Conservation (phyloP, 345 rosid species). For the Kandelia obovata region DNA sequence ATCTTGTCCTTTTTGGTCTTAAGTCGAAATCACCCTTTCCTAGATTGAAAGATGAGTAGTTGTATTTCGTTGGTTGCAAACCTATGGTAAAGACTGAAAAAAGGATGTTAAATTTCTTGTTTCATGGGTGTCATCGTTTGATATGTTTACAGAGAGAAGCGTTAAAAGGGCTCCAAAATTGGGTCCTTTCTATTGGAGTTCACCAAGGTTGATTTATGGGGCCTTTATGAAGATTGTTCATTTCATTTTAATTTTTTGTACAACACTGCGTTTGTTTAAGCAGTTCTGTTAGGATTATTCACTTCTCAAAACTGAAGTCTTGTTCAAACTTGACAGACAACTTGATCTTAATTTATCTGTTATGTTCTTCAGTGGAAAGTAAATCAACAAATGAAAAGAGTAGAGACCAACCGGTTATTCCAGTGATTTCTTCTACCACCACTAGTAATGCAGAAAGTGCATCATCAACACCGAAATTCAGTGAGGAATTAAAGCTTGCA, state of each 20-base stretch:
- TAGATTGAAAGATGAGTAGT: background rate
- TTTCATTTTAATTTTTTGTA: background rate
- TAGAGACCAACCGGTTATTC: conserved; percentile 18
- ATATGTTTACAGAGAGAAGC: background rate
- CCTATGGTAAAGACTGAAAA: background rate
- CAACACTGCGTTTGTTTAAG: background rate
- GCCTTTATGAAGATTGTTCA: conserved; percentile 10
- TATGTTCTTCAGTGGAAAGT: conserved; percentile 17
- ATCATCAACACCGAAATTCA: conserved; percentile 24
- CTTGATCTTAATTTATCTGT: background rate
- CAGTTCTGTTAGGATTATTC: background rate
- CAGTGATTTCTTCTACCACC: conserved; percentile 19
- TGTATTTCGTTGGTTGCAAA: background rate
- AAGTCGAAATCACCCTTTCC: background rate
- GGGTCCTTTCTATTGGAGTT: background rate
- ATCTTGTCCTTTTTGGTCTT: background rate
- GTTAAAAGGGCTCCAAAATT: background rate
- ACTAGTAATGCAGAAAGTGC: conserved; percentile 26
- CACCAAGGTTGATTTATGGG: background rate
- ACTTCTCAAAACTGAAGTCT: background rate
- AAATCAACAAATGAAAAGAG: conserved; percentile 21
- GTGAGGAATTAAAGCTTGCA: conserved; percentile 30
- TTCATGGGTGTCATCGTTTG: background rate
- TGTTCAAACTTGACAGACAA: no score
- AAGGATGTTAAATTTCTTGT: background rate